A percentile compares a stretch with the other conserved stretches of the same genome.
Conservation (phyloP, 192 early-diverging fungal species). For the Rhizophagus clarus region DNA sequence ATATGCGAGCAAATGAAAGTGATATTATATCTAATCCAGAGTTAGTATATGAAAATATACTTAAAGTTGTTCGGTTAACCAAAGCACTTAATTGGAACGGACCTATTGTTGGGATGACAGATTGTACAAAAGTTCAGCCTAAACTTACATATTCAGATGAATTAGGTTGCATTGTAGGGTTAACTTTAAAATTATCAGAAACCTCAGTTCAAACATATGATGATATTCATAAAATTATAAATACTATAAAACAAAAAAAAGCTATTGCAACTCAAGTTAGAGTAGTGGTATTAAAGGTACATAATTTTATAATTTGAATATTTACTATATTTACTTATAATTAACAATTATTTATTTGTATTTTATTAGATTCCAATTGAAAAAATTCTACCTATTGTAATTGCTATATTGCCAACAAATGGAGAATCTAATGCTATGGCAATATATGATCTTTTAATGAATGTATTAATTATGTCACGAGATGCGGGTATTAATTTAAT, state of each 20-base stretch:
- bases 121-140: not conserved
- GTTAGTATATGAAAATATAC: not conserved
- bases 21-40: not conserved
- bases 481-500: not conserved
- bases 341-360: not conserved
- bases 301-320: not conserved
- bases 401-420: not conserved
- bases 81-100: not conserved
- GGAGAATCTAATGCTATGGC: not conserved
- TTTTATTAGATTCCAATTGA: not conserved
- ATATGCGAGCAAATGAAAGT: not conserved
- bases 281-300: not conserved
- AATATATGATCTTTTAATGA: not conserved
- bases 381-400: not conserved
- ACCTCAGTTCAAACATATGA: not conserved
- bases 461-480: not conserved
- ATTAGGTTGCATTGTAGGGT: not conserved
- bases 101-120: not conserved
- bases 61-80: not conserved
- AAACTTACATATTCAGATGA: constrained; percentile 3
- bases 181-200: not conserved
- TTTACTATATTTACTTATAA: not conserved
- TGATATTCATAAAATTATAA: not conserved
- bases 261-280: not conserved
- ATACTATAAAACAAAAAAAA: not conserved